Evolutionary conservation across 257 asterid species (phyloP).

Genomic region (Petrea volubilis): DNA sequence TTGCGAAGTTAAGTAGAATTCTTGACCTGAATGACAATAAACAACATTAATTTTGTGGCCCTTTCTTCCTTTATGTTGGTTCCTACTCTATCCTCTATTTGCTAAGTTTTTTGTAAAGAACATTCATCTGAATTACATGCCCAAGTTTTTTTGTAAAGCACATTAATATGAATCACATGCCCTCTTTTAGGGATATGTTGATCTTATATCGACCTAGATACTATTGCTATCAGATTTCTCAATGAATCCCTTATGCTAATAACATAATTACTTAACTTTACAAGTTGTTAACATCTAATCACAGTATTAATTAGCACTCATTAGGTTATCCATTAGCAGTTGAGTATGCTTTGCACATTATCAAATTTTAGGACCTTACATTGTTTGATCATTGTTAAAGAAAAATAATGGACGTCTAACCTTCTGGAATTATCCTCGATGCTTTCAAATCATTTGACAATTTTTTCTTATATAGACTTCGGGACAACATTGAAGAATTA

Average conservation of each 20-base stretch:
- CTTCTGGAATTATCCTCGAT: constrained; percentile 17
- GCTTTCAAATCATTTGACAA: constrained; percentile 22
- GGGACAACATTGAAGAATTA: constrained; percentile 87
- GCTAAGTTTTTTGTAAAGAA: neutral
- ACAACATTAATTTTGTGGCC: neutral
- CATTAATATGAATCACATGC: neutral
- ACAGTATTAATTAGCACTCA: neutral
- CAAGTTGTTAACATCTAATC: neutral
- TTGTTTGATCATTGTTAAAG: neutral
- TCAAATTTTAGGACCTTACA: neutral
- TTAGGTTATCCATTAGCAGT: neutral
- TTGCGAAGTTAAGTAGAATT: neutral
- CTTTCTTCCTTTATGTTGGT: neutral
- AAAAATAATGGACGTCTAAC: neutral
- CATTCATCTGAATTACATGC: neutral
- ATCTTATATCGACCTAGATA: neutral
- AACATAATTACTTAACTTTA: neutral
- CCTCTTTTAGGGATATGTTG: neutral
- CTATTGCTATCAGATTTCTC: neutral
- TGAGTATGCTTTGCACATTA: neutral
- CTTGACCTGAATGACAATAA: neutral
- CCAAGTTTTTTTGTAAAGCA: neutral
- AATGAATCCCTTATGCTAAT: neutral
- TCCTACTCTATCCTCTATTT: neutral
- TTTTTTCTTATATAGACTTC: constrained; percentile 57